Evolutionary conservation across 352 stramenopile species (phyloP).

Genomic region (Phytophthora palmivora): DNA sequence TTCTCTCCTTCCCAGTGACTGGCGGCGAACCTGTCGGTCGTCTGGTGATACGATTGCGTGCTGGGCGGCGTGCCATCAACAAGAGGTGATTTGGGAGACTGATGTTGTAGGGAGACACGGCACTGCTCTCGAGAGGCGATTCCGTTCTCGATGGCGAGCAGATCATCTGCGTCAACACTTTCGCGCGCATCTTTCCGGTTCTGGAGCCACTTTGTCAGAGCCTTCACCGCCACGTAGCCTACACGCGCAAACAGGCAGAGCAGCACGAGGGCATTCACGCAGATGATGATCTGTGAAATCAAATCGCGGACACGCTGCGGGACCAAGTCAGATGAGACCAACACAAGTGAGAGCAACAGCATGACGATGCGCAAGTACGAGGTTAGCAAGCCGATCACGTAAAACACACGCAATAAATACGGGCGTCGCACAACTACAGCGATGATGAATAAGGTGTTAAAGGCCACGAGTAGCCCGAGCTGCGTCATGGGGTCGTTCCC

Average conservation of each 20-base stretch:
- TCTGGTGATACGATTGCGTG: conserved; percentile 24
- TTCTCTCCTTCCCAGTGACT: background rate
- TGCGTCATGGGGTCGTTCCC: conserved; percentile 46
- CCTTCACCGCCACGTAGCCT: conserved; percentile 41
- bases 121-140: conserved; percentile 14
- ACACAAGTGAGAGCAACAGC: conserved; percentile 51
- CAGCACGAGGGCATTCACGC: conserved; percentile 49
- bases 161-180: conserved; percentile 11
- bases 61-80: conserved; percentile 25
- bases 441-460: conserved; percentile 51
- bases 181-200: conserved; percentile 15
- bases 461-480: conserved; percentile 46
- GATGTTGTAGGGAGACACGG: conserved; percentile 6
- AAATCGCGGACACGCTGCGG: conserved; percentile 52
- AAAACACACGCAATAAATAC: conserved; percentile 52
- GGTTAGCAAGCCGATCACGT: conserved; percentile 40
- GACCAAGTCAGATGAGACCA: conserved; percentile 41
- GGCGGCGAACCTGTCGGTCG: conserved; percentile 11
- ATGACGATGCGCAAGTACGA: conserved; percentile 55
- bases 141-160: conserved; percentile 26
- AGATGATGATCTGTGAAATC: conserved; percentile 50
- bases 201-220: conserved; percentile 25
- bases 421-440: conserved; percentile 48
- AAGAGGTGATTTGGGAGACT: conserved; percentile 19
- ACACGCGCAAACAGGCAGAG: conserved; percentile 49